Evolutionary conservation across 768 basidiomycete species (phyloP), one percentile per base, ranked within the genome.

Genomic region (Lactifluus volemus): DNA sequence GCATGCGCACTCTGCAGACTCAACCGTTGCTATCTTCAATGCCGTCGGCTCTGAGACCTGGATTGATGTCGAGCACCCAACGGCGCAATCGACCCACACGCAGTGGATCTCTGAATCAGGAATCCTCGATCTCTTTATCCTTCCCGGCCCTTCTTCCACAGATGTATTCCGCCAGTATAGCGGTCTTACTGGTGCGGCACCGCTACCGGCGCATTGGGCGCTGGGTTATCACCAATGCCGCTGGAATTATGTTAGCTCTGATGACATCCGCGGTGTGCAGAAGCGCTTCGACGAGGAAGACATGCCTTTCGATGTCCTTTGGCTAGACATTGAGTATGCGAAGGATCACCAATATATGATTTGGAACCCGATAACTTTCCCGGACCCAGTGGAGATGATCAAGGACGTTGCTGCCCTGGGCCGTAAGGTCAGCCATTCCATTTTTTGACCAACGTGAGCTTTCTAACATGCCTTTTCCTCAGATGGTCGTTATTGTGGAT

Each of bases 41-140:
- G 85, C 86, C 4, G 78, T 93, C 19, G 92, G 76, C 0, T 95
- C 94, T 1, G 97, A 99, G 69, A 92, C 93, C 0, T 98, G 92
- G 88, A 87, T 99, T 52, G 97, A 98, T 69, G 81, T 98, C 36
- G 84, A 78, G 5, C 91, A 90, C 69, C 72, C 84, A 5, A 75
- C 80, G 3, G 75, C 79, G 11, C 83, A 78, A 63, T 88, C 89
- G 8, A 89, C 90, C 0, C 79, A 87, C 65, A 94, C 96, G 0
- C 97, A 98, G 70, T 99, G 96, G 97, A 85, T 98, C 64, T 93
- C 95, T 7, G 97, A 99, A 73, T 93, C 92, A 4, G 97, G 97
- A 48, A 94, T 98, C 63, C 80, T 99, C 55, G 96, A 99, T 72
- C 72, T 97, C 10, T 92, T 98, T 76, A 77, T 99, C 67, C 82